Evolutionary conservation across 2,329 filamentous ascomycete species (phyloP).

Genomic region (Nigrospora oryzae): DNA sequence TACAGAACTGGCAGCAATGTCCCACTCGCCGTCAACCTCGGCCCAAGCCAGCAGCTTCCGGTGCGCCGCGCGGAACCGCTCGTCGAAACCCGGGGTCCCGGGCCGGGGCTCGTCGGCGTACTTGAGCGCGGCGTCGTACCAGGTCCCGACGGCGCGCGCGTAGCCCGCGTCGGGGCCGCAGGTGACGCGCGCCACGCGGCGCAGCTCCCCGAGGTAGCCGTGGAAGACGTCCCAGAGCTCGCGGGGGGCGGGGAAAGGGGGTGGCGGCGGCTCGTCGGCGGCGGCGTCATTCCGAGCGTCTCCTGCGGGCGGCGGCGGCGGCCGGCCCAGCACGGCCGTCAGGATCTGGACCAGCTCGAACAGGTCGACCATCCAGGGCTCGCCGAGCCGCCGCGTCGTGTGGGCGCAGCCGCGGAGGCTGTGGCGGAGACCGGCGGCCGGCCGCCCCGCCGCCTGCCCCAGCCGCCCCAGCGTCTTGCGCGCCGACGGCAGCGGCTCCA

Average conservation of each 20-base stretch:
- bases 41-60: slow-evolving; percentile 16
- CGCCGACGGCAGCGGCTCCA: slow-evolving; percentile 18
- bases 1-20: too few species aligned
- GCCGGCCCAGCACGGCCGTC: slow-evolving; percentile 6
- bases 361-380: slow-evolving; percentile 17
- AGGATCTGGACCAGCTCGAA: slow-evolving; percentile 12
- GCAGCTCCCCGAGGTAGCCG: slow-evolving; percentile 13
- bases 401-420: slow-evolving; percentile 16
- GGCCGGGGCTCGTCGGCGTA: slow-evolving; percentile 4
- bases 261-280: not conserved
- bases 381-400: slow-evolving; percentile 6
- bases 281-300: slow-evolving; percentile 2
- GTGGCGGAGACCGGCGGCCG: slow-evolving; percentile 12
- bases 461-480: slow-evolving; percentile 13
- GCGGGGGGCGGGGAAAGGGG: slow-evolving; percentile 5
- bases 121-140: slow-evolving; percentile 6
- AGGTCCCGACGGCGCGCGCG: slow-evolving; percentile 9
- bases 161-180: slow-evolving; percentile 14
- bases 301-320: not conserved
- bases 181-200: slow-evolving; percentile 5
- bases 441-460: slow-evolving; percentile 10
- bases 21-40: slow-evolving; percentile 4
- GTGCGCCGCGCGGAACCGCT: slow-evolving; percentile 13
- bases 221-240: slow-evolving; percentile 12
- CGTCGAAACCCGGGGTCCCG: slow-evolving; percentile 10